Conservation (phyloP, 768 basidiomycete species). For the Kwoniella shandongensis region DNA sequence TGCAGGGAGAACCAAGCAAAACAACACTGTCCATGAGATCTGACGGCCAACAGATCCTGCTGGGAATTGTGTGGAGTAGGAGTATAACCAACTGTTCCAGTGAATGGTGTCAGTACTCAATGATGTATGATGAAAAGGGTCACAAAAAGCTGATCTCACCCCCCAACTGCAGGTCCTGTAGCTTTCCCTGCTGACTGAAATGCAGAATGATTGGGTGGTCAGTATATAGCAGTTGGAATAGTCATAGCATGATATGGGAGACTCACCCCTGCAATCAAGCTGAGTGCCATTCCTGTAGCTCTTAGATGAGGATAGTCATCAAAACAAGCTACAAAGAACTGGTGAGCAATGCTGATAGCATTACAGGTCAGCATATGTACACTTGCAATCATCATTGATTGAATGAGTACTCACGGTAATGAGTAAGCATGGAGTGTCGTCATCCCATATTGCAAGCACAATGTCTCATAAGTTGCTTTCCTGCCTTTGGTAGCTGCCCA, state of each 20-base stretch:
- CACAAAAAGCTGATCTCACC: conserved; percentile 35
- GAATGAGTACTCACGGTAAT: conserved; percentile 8
- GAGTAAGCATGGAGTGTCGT: conserved; percentile 4
- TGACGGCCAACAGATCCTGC: conserved; percentile 30
- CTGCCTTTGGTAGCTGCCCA: conserved; percentile 17
- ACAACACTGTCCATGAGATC: conserved; percentile 25
- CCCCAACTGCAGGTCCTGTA: no score
- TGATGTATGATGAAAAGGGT: background rate
- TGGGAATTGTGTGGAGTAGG: conserved; percentile 35
- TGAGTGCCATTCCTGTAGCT: conserved; percentile 34
- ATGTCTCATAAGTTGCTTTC: conserved; percentile 18
- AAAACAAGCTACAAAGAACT: conserved; percentile 11
- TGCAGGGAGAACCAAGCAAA: no score
- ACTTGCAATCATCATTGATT: background rate
- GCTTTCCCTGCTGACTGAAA: no score
- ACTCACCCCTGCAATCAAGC: conserved; percentile 34
- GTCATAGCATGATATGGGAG: background rate
- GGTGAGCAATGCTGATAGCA: conserved; percentile 1
- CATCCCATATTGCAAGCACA: background rate
- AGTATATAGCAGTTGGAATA: no score
- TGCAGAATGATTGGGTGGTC: no score
- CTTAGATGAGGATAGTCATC: conserved; percentile 40
- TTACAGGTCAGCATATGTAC: background rate
- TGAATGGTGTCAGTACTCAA: background rate
- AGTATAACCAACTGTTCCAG: conserved; percentile 33